Evolutionary conservation across 129 eudicot genomes (phyloP), one percentile per base, ranked within the genome.

Genomic region (Lonicera japonica): DNA sequence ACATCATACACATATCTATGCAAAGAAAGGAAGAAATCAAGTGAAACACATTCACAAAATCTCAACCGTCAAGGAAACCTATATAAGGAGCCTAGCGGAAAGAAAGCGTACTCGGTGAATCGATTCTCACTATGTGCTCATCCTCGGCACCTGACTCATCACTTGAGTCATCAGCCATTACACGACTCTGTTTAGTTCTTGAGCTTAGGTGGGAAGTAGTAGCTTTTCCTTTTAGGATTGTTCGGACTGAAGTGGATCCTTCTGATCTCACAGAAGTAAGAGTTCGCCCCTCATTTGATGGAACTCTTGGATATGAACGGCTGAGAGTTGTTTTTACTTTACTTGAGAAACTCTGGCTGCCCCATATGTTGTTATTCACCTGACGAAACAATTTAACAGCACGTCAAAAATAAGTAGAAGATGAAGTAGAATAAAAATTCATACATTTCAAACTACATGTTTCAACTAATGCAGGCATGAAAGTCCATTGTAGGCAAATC

Each of bases 131-230:
- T 13, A 92, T 63, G 61, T 84, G 88, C 59, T 87, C 96, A 58
- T 91, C 95, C 74, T 91, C 97, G 19, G 60, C 74, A 25, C 92
- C 89, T 57, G 95, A 87, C 57, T 87, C 98, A 39, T 87, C 96
- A 55, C 96, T 92, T 13, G 96, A 92, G 54, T 68, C 82, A 29
- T 76, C 80, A 29, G 73, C 81, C 67, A 60, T 54, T 39, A 47
- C 68, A 19, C 25, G 69, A 19, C 54, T 60, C 7, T 71, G 69
- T 58, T 48, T 74, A 64, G 61, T 36, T 46, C 54, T 43, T 34
- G 66, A 39, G 53, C 61, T 64, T 48, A 56, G 47, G 60, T 55
- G 68, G 45, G 43, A 61, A 18, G 45, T 17, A n/a, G 19, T 53
- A 29, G 18, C 12, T 46, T 61, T 47, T 14, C 29, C 22, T 69